Percentiles rank a stretch among this genome's conserved stretches.
Conservation (phyloP, 2,329 filamentous ascomycete genomes). For the Gnomoniopsis smithogilvyi region DNA sequence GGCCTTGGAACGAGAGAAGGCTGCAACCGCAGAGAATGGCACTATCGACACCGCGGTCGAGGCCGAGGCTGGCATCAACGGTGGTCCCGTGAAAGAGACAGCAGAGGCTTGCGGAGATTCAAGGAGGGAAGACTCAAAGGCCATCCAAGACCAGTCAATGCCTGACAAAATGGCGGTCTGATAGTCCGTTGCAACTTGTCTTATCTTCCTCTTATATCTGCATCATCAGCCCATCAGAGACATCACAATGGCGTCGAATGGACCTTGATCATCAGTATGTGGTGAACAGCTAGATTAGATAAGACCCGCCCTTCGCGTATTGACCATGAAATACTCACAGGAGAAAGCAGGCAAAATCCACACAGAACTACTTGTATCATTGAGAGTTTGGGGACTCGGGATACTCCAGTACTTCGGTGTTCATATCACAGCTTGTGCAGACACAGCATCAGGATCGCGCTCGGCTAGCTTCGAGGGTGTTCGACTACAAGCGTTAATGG, state of each 20-base stretch:
- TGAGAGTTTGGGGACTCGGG: neutral
- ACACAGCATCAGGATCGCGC: neutral
- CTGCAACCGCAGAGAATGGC: neutral
- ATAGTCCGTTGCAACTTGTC: neutral
- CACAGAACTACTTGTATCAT: neutral
- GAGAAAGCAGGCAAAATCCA: neutral
- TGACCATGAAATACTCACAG: neutral
- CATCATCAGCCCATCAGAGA: neutral
- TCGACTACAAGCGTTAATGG: neutral
- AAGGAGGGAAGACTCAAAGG: neutral
- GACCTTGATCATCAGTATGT: neutral
- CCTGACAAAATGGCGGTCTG: neutral
- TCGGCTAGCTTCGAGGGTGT: neutral
- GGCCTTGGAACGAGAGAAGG: conserved; percentile 11
- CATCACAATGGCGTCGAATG: neutral
- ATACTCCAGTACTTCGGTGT: neutral
- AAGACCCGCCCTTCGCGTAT: neutral
- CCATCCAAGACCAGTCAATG: neutral
- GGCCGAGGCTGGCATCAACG: neutral
- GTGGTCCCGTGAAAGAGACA: neutral
- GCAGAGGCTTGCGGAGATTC: neutral
- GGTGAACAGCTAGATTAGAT: neutral
- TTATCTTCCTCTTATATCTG: neutral
- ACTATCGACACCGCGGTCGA: neutral
- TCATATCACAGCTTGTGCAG: too few species aligned